Base-by-base conservation (phyloP, 2,329 filamentous ascomycete genomes). In the Diaporthe velutina region DNA sequence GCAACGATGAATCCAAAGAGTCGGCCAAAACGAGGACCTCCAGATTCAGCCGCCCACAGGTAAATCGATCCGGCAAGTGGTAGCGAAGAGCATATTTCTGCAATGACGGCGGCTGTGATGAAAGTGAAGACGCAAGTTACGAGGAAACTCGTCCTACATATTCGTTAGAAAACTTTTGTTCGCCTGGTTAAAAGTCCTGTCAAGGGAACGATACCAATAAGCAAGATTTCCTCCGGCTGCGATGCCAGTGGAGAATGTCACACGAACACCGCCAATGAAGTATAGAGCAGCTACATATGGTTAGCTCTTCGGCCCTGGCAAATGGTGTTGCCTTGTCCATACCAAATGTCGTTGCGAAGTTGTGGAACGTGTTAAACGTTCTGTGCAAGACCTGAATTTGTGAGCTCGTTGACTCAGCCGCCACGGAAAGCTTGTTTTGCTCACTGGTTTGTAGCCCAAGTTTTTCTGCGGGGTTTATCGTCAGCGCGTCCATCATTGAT, bases 211-310 rank as follows among this genome's bases (percentile, higher is more conserved):
- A 52, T 78, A 89, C 89, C 90, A 92, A 78, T 91, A 92, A 10
- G 90, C 90, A 66, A 91, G 80, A 76, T 90, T 90, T 55, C 90
- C 90, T 72, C 90, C 90, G 25, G 90, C 89, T 35, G 88, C 89
- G 50, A 92, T 90, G 76, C 90, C 90, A 15, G 90, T 91, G n/a
- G 88, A 90, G 79, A 90, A 92, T 0, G 90, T 91, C 2, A 90
- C 88, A 54, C 90, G 86, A 52, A 91, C 88, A 74, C 88, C 90
- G 40, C 90, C 90, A 58, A 92, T 86, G 74, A 91, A 91, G 81
- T 91, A 92, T 2, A 92, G 83, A 1, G 90, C 90, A 76, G 90
- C 90, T 91, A 58, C 17, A 30, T 7, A 2, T 9, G 45, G 64
- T 81, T 40, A 79, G 76, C 15, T n/a, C n/a, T 3, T 13, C 9